Evolutionary conservation across 306 rosid species (phyloP).

Genomic region (Mimosa bimucronata): DNA sequence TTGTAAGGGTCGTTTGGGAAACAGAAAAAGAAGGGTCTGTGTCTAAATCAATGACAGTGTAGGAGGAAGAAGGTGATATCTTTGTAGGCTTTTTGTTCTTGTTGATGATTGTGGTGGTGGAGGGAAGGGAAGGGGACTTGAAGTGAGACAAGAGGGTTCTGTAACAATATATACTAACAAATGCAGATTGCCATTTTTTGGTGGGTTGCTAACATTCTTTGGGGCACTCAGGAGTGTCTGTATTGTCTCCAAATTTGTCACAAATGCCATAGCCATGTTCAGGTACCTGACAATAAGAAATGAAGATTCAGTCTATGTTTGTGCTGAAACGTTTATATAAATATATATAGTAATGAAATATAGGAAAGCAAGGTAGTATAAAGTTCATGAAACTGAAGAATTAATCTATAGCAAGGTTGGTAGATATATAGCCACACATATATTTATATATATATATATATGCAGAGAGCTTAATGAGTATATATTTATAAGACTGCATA

Average conservation of each 20-base stretch:
- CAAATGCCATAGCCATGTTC: not conserved
- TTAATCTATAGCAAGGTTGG: too few relatives aligned
- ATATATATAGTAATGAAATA: too few relatives aligned
- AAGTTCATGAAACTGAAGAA: too few relatives aligned
- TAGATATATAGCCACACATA: too few relatives aligned
- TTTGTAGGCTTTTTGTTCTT: not conserved
- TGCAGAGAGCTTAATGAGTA: too few relatives aligned
- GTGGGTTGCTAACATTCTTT: not conserved
- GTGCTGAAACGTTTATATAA: too few relatives aligned
- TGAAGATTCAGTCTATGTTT: too few relatives aligned
- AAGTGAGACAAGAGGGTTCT: conserved; percentile 3
- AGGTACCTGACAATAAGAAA: too few relatives aligned
- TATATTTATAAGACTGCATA: too few relatives aligned
- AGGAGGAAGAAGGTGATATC: conserved; percentile 13
- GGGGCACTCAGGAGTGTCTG: not conserved
- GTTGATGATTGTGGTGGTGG: not conserved
- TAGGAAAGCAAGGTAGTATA: too few relatives aligned
- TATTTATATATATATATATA: too few relatives aligned
- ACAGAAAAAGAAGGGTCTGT: not conserved
- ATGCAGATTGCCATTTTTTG: conserved; percentile 50
- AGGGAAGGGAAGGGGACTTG: not conserved
- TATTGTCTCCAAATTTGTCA: not conserved
- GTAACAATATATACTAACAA: conserved; percentile 46
- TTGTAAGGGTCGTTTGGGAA: not conserved
- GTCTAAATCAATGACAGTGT: not conserved